Conservation (phyloP, 2,329 filamentous ascomycete genomes). For the Paecilomyces dactylethromorphus region DNA sequence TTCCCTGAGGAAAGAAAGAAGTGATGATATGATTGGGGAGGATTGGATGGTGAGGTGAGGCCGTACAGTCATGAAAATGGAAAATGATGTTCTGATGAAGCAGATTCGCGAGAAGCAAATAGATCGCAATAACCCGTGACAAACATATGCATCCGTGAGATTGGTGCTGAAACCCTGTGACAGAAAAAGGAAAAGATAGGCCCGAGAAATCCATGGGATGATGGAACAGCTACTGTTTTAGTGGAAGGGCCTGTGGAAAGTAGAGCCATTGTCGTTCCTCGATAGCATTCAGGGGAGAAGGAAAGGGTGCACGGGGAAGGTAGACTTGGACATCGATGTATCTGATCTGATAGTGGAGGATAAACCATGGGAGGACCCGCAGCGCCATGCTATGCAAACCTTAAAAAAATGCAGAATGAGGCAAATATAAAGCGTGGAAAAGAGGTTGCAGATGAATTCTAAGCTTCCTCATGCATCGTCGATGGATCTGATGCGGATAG, state of each 20-base stretch:
- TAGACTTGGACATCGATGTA: background rate
- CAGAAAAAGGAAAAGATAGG: background rate
- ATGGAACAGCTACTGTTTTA: background rate
- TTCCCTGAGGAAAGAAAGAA: background rate
- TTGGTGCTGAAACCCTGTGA: background rate
- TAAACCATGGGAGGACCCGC: background rate
- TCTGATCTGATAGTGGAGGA: background rate
- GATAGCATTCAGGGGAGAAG: background rate
- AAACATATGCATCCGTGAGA: background rate
- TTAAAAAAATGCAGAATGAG: background rate
- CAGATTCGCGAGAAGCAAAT: background rate
- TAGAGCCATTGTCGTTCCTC: background rate
- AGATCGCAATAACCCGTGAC: background rate
- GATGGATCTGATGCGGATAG: background rate
- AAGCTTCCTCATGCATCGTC: background rate
- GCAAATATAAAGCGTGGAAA: background rate
- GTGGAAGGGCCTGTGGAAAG: background rate
- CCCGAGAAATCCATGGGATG: background rate
- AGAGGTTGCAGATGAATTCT: background rate
- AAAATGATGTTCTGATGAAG: background rate
- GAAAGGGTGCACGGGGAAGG: background rate
- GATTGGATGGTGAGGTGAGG: background rate
- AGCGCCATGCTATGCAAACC: conserved; percentile 2
- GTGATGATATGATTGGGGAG: background rate
- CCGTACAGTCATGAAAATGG: background rate